Evolutionary conservation across 495 filamentous ascomycete species (phyloP), one percentile per base, ranked within the genome.

Genomic region (Margaritispora aquatica): DNA sequence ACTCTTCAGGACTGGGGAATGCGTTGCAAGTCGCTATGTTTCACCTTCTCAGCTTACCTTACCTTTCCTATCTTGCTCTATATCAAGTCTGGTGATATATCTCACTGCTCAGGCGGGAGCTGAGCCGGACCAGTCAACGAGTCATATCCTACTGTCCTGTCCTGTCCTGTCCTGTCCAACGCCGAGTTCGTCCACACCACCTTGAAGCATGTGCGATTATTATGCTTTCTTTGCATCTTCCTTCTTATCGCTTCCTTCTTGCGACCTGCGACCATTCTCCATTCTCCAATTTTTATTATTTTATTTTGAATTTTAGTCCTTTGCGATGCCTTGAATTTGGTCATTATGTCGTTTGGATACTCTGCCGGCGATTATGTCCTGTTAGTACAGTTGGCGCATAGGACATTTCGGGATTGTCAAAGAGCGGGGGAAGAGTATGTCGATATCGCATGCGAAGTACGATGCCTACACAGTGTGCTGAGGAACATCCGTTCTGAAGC

Each of bases 401-500:
- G n/a, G 11, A 51, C 27, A 1, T 64, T 48, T 26, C 58, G 53
- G 0, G 58, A 56, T 29, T 64, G 58, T 41, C 20, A 58, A 36
- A 23, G 53, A n/a, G 58, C 58, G 26, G 62, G 58, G 2, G 58
- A 41, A 15, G 55, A 63, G 22, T 65, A 68, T 26, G 20, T 29
- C 17, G 66, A 68, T 38, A 65, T 70, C 21, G 66, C 56, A 9
- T 48, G 47, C 20, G 63, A 66, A 27, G 68, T 81, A 51, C 72
- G 70, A 55, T 63, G 66, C 61, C 66, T 84, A 26, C 70, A 77
- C 51, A 72, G 66, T 13, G 75, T 71, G 1, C 67, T 82, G 5
- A 69, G 72, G 46, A 69, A 77, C 48, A 66, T 83, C 19, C 71
- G 71, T 22, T 64, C 66, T 27, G 77, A 80, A 55, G 69, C 69